Evolutionary conservation across 2,329 filamentous ascomycete genomes (phyloP), one percentile per base, ranked within the genome.

Genomic region (Penicillium concentricum): DNA sequence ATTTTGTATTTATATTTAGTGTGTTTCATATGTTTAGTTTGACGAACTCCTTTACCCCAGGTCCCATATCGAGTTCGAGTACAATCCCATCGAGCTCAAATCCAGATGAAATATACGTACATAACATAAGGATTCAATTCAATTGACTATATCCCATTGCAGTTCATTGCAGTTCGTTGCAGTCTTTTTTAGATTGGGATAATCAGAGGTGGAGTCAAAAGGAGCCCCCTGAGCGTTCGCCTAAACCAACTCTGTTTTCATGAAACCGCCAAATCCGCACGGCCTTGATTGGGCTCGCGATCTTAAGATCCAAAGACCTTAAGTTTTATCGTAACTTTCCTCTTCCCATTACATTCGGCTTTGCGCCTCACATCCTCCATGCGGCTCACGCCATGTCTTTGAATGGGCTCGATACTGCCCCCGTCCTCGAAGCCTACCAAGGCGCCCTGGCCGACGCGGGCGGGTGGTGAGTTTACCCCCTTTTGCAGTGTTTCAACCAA

Each of bases 401-500:
- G 77, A 96, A 96, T 86, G 94, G 94, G 64, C 83, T 97, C 78
- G 92, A 97, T 79, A 84, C 86, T 78, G 80, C 84, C 67, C 84
- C 86, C 72, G 84, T 99, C 77, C 85, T 87, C 77, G 91, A 95
- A 78, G 92, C 92, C 69, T 88, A 96, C 77, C 89, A 92, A 72
- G 81, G 85, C 67, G 90, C 91, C 55, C 81, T 87, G 67, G 84
- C 84, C 58, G 94, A 97, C 77, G 86, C 91, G 57, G 92, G 92
- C 79, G 92, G 92, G 88, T 99, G 94, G 94, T 97, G 84, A 76
- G 89, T 81, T 32, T 15, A 39, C 26, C 58, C 52, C 55, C 54
- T 50, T 38, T 52, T 26, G 34, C 15, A 39, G 46, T 51, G 52
- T 53, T 49, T 37, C 48, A 45, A 28, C 32, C 9, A 49, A n/a